Base-by-base conservation (phyloP, 2,329 filamentous ascomycete genomes). In the Trichoderma oligosporum region DNA sequence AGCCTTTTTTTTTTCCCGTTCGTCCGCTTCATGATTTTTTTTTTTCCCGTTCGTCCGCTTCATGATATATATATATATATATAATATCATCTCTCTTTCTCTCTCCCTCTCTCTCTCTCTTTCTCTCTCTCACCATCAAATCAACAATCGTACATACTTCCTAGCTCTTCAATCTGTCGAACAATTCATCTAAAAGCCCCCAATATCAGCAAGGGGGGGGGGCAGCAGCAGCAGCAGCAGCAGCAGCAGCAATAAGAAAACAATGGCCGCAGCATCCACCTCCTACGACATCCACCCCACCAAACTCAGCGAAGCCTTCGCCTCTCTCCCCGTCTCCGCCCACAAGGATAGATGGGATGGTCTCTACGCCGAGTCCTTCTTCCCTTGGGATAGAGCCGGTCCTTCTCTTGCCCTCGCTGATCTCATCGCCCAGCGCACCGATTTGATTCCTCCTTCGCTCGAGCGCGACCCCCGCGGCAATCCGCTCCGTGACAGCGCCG, bases 371-470 rank as follows among this genome's bases (percentile, higher is more conserved):
- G 68, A 76, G 20, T 63, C 68, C 33, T 72, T 65, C 63, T 76
- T 76, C 6, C 81, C 79, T n/a, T 84, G 81, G 81, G 82, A 84
- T 68, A 78, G 79, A 58, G 77, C 77, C 16, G 74, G 73, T 16
- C 78, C 80, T 4, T 82, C 76, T 39, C 68, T 77, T 55, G 81
- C 82, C 46, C 75, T 84, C n/a, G 67, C 74, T 42, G 82, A 85
- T 64, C 63, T 82, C 12, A 71, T 84, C 27, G 61, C 68, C 46
- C 71, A 78, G 59, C 73, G 76, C 1, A 64, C 71, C 11, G 76
- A 79, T 57, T 71, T 82, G 51, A 71, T 82, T 27, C 70, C 72
- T 1, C 64, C 63, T 44, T 56, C 71, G 25, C 65, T 74, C 70
- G 56, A 69, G 41, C 63, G 66, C 57, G 65, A 73, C 56, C 60